phyloP scores from a whole-genome alignment of 768 basidiomycete genomes.

The Phlebiopsis flavidoalba region DNA sequence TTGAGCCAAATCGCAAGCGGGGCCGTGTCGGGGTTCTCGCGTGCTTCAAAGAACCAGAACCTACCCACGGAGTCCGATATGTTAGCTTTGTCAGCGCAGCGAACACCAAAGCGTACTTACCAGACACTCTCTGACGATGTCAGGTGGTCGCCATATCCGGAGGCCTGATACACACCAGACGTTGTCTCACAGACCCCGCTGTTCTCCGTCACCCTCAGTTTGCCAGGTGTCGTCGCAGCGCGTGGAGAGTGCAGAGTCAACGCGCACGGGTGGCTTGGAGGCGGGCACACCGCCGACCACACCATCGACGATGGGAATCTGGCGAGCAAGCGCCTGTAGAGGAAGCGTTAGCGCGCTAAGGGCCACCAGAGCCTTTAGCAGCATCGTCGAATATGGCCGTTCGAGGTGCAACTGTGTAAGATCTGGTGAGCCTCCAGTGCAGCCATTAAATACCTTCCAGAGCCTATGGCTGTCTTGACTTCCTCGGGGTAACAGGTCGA shows the following conservation, averaged over 20 bases:
- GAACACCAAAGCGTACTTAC: constrained; percentile 23
- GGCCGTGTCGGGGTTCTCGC: constrained; percentile 54
- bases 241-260: neutral
- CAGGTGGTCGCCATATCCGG: constrained; percentile 60
- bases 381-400: neutral
- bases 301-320: constrained; percentile 46
- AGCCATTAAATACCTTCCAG: neutral
- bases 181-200: constrained; percentile 64
- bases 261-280: neutral
- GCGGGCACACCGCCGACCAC: constrained; percentile 42
- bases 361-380: neutral
- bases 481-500: neutral
- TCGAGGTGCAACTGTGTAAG: neutral
- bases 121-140: constrained; percentile 53
- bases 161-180: constrained; percentile 54
- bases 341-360: neutral
- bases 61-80: constrained; percentile 24
- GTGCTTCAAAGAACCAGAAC: constrained; percentile 68
- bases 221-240: constrained; percentile 34
- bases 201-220: constrained; percentile 53
- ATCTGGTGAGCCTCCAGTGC: neutral
- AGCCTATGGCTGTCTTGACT: neutral
- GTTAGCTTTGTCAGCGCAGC: neutral
- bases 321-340: constrained; percentile 25
- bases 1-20: constrained; percentile 68